phyloP scores from a whole-genome alignment of 1,284 basidiomycete species.

The Meripilus lineatus region DNA sequence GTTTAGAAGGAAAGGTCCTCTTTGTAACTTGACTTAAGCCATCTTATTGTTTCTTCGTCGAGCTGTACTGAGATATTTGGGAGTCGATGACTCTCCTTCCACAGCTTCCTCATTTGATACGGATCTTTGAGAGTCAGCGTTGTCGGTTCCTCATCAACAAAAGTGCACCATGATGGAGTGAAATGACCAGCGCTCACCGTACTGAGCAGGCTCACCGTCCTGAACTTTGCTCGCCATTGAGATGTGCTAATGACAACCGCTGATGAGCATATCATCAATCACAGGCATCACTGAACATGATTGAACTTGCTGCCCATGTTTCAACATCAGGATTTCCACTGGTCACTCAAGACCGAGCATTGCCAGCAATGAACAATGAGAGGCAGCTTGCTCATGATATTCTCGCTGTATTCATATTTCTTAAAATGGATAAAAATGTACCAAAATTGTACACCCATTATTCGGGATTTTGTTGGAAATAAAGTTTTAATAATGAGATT shows the following conservation, averaged over 20 bases:
- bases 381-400: no score
- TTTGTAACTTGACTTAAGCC: not conserved
- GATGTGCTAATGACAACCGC: not conserved
- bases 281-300: not conserved
- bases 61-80: constrained; percentile 3
- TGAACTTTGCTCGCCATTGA: not conserved
- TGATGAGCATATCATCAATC: not conserved
- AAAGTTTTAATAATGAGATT: no score
- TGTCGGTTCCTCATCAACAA: not conserved
- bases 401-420: no score
- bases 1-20: constrained; percentile 3
- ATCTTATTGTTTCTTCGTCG: not conserved
- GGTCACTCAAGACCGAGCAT: no score
- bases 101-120: not conserved
- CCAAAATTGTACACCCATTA: no score
- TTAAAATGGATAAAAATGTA: no score
- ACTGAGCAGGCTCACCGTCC: not conserved
- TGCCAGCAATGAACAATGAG: no score
- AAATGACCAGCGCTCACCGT: no score
- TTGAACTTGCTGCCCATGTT: no score
- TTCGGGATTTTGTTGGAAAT: no score
- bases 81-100: constrained; percentile 3
- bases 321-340: no score
- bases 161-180: no score
- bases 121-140: not conserved